Base-by-base conservation (phyloP, 805 yeast genomes). In the Komagataella mondaviorum region DNA sequence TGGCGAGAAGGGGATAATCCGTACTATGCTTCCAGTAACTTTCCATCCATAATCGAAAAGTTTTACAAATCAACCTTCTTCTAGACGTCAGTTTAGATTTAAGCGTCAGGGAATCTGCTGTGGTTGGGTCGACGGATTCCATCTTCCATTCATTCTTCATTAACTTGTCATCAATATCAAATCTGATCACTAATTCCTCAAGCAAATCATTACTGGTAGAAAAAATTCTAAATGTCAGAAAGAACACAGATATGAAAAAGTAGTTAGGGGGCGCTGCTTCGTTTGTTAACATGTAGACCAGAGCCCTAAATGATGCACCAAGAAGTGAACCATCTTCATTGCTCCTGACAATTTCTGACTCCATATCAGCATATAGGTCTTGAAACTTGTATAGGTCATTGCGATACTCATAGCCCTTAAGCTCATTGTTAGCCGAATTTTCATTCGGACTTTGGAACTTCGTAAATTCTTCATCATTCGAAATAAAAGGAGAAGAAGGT, bases 31-130 rank as follows among this genome's bases (percentile, higher is more conserved):
- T 78, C 96, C 96, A 91, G 62, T 85, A 89, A 50, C 93, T 83
- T 64, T 88, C 95, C 64, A 91, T 68, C 99, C 99, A 91, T 43
- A 78, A 70, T 62, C 81, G 85, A 61, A 89, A 78, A 63, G 84
- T 72, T 56, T 77, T 78, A 56, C 83, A 79, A 45, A 88, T 80
- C 48, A 84, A 66, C 54, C 80, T 78, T 60, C 91, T 70, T 62
- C 93, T 74, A 55, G 74, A 81, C 58, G 76, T 80, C 45, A 78
- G 55, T 55, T 73, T 68, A 17, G 75, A 69, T 53, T 74, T 70
- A 56, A 59, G 39, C 18, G 75, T 66, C 6, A 44, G 23, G n/a
- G 23, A 12, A 44, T 44, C 23, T 6, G 39, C 39, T 30, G 39
- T 30, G 39, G 39, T 30, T 30, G 5, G 39, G 16, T 44, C 46